Evolutionary conservation across 345 rosid genomes (phyloP).

Genomic region (Gossypium rotundifolium): DNA sequence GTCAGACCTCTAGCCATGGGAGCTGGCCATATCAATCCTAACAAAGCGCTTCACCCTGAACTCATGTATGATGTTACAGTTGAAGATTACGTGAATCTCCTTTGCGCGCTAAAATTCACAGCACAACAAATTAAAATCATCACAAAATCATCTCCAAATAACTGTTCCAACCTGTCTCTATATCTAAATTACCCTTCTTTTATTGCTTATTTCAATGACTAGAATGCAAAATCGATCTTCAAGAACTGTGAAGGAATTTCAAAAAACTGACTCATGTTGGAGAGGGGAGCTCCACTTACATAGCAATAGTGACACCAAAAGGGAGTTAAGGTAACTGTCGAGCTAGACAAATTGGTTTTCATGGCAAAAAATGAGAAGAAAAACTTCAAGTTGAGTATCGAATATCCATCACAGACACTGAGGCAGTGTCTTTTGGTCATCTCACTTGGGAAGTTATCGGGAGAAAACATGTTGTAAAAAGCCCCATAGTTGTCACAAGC

Average conservation of each 20-base stretch:
- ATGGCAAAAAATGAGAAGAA: conserved; percentile 34
- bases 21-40: conserved; percentile 51
- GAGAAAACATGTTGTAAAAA: conserved; percentile 34
- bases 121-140: conserved; percentile 34
- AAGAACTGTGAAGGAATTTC: not conserved
- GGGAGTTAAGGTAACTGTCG: conserved; percentile 27
- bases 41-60: conserved; percentile 53
- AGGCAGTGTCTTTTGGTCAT: conserved; percentile 26
- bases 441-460: conserved; percentile 42
- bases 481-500: conserved; percentile 41
- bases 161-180: conserved; percentile 34
- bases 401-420: conserved; percentile 22
- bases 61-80: conserved; percentile 39
- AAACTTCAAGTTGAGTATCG: conserved; percentile 33
- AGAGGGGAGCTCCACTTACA: conserved; percentile 21
- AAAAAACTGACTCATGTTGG: not conserved
- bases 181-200: conserved; percentile 63
- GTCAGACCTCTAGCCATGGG: conserved; percentile 50
- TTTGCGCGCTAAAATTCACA: conserved; percentile 46
- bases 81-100: conserved; percentile 37
- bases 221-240: not conserved
- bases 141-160: conserved; percentile 32
- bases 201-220: conserved; percentile 28
- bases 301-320: conserved; percentile 19
- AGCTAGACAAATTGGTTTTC: conserved; percentile 38